A percentile compares a stretch with the other conserved stretches of the same genome.
Conservation (phyloP, 768 basidiomycete genomes). For the Collybia mongolica region DNA sequence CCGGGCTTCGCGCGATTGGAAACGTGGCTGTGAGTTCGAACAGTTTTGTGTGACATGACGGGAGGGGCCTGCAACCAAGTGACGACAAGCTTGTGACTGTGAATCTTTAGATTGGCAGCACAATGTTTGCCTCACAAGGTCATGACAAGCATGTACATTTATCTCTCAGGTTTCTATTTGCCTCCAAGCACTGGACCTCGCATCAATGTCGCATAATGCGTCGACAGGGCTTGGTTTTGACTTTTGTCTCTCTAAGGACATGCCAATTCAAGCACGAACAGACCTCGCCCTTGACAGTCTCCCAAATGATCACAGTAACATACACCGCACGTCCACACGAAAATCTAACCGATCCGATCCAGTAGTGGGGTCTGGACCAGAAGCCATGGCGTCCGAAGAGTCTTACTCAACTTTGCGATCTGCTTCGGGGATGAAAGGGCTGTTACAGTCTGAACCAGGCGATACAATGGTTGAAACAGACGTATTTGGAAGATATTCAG, state of each 20-base stretch:
- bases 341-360: too few species aligned
- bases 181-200: too few species aligned
- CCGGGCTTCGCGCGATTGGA: slow-evolving; percentile 63
- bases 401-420: slow-evolving; percentile 24
- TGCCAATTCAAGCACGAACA: too few species aligned
- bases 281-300: too few species aligned
- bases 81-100: too few species aligned
- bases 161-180: slow-evolving; percentile 9
- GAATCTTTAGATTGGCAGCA: slow-evolving; percentile 32
- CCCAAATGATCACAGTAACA: too few species aligned
- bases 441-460: slow-evolving; percentile 46
- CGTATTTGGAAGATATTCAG: slow-evolving; percentile 30
- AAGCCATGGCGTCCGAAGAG: too few species aligned
- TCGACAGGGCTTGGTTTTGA: not conserved
- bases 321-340: too few species aligned
- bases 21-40: slow-evolving; percentile 50
- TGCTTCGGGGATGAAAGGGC: slow-evolving; percentile 41
- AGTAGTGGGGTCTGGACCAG: too few species aligned
- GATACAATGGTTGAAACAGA: slow-evolving; percentile 47
- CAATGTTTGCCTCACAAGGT: slow-evolving; percentile 11
- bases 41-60: slow-evolving; percentile 48
- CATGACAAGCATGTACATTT: too few species aligned
- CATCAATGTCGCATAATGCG: not conserved
- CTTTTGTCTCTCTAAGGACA: not conserved
- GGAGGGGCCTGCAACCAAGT: too few species aligned